phyloP scores from a whole-genome alignment of 306 rosid genomes.

The Calophaca sinica region DNA sequence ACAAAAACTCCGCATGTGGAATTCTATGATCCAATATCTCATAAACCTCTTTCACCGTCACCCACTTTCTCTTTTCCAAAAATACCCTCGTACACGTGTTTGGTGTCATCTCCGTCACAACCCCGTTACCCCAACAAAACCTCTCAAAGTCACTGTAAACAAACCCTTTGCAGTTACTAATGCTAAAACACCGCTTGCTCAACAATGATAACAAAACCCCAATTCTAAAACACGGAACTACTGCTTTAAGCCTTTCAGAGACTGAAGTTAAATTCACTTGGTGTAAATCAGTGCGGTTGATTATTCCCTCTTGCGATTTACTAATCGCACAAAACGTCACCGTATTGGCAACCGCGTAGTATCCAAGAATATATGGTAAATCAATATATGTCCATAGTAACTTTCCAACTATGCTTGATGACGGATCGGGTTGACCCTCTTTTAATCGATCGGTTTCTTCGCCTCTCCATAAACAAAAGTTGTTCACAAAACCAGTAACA shows the following conservation, averaged over 20 bases:
- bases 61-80: conserved; percentile 62
- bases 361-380: conserved; percentile 79
- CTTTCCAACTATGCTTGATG: conserved; percentile 60
- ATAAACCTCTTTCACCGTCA: conserved; percentile 78
- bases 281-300: conserved; percentile 67
- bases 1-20: conserved; percentile 76
- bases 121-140: conserved; percentile 61
- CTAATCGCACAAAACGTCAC: conserved; percentile 87
- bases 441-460: conserved; percentile 71
- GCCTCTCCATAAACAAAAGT: conserved; percentile 88
- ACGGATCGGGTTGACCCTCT: conserved; percentile 61
- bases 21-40: conserved; percentile 79
- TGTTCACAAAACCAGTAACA: conserved; percentile 69
- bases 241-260: conserved; percentile 67
- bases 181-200: conserved; percentile 59
- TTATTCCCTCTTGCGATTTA: conserved; percentile 51
- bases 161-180: conserved; percentile 25
- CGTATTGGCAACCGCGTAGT: conserved; percentile 65
- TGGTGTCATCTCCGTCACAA: conserved; percentile 70
- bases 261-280: conserved; percentile 63
- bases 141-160: conserved; percentile 80
- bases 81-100: conserved; percentile 66
- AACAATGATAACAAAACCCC: conserved; percentile 60
- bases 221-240: conserved; percentile 75
- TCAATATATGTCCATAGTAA: conserved; percentile 78